phyloP scores from a whole-genome alignment of 805 yeast genomes.

The Myxozyma neotropica region DNA sequence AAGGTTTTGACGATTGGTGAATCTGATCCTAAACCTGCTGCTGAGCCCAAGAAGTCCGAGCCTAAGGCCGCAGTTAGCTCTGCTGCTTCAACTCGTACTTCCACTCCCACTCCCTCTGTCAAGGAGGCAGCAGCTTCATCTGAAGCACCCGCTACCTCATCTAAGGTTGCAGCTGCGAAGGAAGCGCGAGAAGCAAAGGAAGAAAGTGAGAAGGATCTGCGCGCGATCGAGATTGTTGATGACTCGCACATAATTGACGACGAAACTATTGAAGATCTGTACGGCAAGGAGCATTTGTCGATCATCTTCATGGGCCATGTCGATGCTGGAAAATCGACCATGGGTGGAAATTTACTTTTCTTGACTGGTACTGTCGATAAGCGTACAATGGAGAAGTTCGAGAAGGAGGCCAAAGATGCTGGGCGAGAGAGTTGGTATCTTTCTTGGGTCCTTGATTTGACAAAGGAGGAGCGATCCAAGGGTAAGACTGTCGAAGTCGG shows the following conservation, averaged over 20 bases:
- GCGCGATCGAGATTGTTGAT: conserved; percentile 56
- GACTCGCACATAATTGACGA: conserved; percentile 86
- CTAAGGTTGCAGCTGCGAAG: conserved; percentile 34
- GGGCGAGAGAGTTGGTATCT: conserved; percentile 99
- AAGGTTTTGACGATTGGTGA: conserved; percentile 22
- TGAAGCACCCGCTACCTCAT: conserved; percentile 36
- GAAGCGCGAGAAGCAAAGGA: conserved; percentile 34
- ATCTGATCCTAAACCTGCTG: conserved; percentile 39
- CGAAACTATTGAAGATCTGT: conserved; percentile 86
- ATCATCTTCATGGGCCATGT: conserved; percentile 99
- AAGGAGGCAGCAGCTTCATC: conserved; percentile 30
- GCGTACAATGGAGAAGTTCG: conserved; percentile 97
- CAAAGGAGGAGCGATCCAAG: conserved; percentile 97
- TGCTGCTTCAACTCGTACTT: not conserved
- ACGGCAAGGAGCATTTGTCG: conserved; percentile 95
- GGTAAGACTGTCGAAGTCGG: conserved; percentile 99
- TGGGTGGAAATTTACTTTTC: conserved; percentile 96
- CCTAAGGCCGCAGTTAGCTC: conserved; percentile 15
- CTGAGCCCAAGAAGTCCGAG: conserved; percentile 25
- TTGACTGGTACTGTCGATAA: conserved; percentile 97
- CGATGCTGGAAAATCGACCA: conserved; percentile 98
- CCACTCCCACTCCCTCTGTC: conserved; percentile 2
- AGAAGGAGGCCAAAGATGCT: conserved; percentile 97
- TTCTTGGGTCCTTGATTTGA: conserved; percentile 99
- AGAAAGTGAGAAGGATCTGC: conserved; percentile 28